Base-by-base conservation (phyloP, 805 yeast species). In the Tetrapisispora phaffii region DNA sequence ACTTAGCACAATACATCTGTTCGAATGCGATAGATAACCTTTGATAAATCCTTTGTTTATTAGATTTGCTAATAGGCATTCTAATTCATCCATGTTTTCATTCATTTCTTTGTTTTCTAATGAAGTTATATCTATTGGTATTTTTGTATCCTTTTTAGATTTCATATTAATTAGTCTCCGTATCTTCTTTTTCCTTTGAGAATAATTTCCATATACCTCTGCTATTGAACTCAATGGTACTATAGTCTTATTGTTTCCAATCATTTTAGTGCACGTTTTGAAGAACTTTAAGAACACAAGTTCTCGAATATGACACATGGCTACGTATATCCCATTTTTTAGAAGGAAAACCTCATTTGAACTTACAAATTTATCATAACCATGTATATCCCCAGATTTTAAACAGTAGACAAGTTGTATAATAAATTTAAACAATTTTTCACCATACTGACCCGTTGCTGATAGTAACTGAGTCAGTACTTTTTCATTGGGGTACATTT, bases 21-120 rank as follows among this genome's bases (percentile, higher is more conserved):
- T 79, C 3, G 80, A 74, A 57, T 86, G 93, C 5, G 95, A 83
- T 15, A 88, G 62, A 60, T 88, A 88, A 0, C 96, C 96, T 62
- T 83, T 86, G 39, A 87, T 67, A 46, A 61, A 66, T 8, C 82
- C 82, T 42, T 66, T 65, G 42, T 71, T 69, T 17, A 88, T 85
- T 55, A 83, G 64, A 44, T 73, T 76, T 0, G 95, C 88, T 20
- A 86, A 51, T 10, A 74, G 62, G 47, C 90, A 79, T 62, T 88
- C 96, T 4, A 79, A 67, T 45, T 76, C 79, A 55, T 79, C 85
- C 15, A 68, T 53, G 4, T 17, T 16, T 19, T 34, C 32, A 7
- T 44, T 34, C 23, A 32, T 19, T 16, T 47, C 39, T 15, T 62
- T 47, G n/a, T 45, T 46, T 37, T 43, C 48, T 7, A 38, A 19